These are phyloP conservation scores for Saccharomycopsis babjevae DNA, from an alignment of 805 yeast genomes.

Conservation along the genomic window DNA sequence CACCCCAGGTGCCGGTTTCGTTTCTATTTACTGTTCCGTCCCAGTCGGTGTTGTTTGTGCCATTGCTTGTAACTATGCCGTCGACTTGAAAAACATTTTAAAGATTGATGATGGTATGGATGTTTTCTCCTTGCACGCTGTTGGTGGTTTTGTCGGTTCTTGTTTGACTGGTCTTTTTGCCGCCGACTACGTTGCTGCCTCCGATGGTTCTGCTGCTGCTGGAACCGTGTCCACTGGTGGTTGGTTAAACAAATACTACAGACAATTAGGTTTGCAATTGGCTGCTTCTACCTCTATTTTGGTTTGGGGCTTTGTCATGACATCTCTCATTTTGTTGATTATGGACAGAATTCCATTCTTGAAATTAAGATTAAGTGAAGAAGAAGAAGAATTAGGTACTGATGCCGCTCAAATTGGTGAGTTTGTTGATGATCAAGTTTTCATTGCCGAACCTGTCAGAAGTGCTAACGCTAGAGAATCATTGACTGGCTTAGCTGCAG, in stretches of 20 bases:
- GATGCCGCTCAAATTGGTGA: conserved; percentile 91
- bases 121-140: conserved; percentile 87
- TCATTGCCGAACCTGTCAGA: conserved; percentile 72
- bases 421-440: conserved; percentile 57
- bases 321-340: conserved; percentile 52
- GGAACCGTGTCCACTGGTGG: conserved; percentile 61
- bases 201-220: conserved; percentile 48
- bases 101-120: conserved; percentile 92
- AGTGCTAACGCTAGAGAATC: conserved; percentile 26
- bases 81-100: conserved; percentile 62
- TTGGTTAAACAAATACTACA: conserved; percentile 76
- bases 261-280: conserved; percentile 80
- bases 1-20: conserved; percentile 95
- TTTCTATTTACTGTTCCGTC: conserved; percentile 83
- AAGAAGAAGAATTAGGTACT: conserved; percentile 80
- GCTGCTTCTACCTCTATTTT: conserved; percentile 67
- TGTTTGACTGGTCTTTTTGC: conserved; percentile 84
- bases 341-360: conserved; percentile 75
- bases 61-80: conserved; percentile 71
- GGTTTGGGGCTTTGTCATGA: conserved; percentile 65
- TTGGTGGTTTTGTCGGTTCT: conserved; percentile 84
- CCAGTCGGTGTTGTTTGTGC: conserved; percentile 59
- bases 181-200: conserved; percentile 76
- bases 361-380: conserved; percentile 72
- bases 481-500: conserved; percentile 1